Base-by-base conservation (phyloP, 1,284 basidiomycete genomes). In the Apiotrichum brassicae region DNA sequence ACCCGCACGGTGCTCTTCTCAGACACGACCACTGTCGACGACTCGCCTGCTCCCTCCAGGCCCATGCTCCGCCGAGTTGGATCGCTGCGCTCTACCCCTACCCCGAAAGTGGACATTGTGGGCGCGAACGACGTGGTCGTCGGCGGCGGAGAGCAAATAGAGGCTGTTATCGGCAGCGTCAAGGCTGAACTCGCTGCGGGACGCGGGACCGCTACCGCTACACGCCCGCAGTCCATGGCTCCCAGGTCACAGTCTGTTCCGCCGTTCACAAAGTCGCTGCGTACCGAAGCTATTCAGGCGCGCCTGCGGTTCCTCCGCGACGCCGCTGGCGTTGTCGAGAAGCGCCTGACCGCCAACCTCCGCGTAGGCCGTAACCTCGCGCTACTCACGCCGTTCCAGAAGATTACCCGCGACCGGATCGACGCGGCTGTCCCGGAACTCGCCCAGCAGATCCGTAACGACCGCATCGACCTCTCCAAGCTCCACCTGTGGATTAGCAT, bases 301-400 rank as follows among this genome's bases (percentile, higher is more conserved):
- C 54, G 59, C 5, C 39, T 56, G 11, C 13, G 37, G 19, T 9
- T 6, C 7, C 51, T 56, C 7, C 81, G 87, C 40, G 66, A 72
- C 13, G 78, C 77, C 51, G 81, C 89, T 43, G 68, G 75, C 14
- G 66, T 76, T 1, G 75, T 78, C n/a, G 81, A 83, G 59, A 66
- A 76, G 0, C 79, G 81, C 51, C 80, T 95, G n/a, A 81, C 85
- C 41, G 73, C 79, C 13, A 81, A 86, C 58, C 74, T 92, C 63
- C 81, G 85, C 23, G 73, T 85, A 34, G 81, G 86, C 18, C 82
- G 85, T 36, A 93, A 92, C 62, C 77, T 95, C n/a, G 84, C 83
- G 2, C 81, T 86, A 43, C 76, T 95, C 41, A 86, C 88, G 8
- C 90, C 93, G 2, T 93, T 97, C 70, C 87, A 86, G 63, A 81